Evolutionary conservation across 2,329 filamentous ascomycete genomes (phyloP).

Genomic region (Tolypocladium ovalisporum): DNA sequence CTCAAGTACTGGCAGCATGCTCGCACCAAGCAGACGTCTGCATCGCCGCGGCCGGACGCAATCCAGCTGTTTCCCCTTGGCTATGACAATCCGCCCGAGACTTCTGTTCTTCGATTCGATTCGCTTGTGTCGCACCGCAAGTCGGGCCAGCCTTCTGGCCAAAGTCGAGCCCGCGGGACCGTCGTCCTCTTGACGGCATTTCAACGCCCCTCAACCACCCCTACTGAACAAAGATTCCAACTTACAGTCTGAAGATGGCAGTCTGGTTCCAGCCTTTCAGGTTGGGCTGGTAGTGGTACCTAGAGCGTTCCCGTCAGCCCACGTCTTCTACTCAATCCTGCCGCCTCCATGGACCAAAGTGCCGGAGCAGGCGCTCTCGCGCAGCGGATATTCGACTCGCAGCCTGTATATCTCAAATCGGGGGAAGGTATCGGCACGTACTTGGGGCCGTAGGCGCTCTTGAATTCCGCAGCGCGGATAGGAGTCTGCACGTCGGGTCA

Average conservation of each 20-base stretch:
- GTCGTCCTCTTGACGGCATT: background rate
- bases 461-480: slow-evolving; percentile 38
- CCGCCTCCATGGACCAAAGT: too few species aligned
- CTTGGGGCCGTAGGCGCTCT: slow-evolving; percentile 57
- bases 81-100: background rate
- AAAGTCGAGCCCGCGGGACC: background rate
- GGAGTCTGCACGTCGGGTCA: slow-evolving; percentile 32
- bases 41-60: too few species aligned
- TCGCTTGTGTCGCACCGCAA: too few species aligned
- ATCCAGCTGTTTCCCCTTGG: too few species aligned
- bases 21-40: background rate
- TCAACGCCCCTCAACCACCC: background rate
- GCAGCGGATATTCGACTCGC: background rate
- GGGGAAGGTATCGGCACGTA: slow-evolving; percentile 24
- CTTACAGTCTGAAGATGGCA: slow-evolving; percentile 40
- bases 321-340: background rate
- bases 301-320: slow-evolving; percentile 23
- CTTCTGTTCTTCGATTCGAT: background rate
- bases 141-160: background rate
- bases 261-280: slow-evolving; percentile 37
- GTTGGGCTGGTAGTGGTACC: slow-evolving; percentile 50
- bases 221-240: slow-evolving; percentile 4
- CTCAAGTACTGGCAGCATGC: background rate
- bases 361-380: background rate
- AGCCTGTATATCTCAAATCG: background rate